Percentiles rank a stretch among this genome's conserved stretches.
Conservation (phyloP, 2,329 filamentous ascomycete genomes). For the Apiospora malaysiana region DNA sequence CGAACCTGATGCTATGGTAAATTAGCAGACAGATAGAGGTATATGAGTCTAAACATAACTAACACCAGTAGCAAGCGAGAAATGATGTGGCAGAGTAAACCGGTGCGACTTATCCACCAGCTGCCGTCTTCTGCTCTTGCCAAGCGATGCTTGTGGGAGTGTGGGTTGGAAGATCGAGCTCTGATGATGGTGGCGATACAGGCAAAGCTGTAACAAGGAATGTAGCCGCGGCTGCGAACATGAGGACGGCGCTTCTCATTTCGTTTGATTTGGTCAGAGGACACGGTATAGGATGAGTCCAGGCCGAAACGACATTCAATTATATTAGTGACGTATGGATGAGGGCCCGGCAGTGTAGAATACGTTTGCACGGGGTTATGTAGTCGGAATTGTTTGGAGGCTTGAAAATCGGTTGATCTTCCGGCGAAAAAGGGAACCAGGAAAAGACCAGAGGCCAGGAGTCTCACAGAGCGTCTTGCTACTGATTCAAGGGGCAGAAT, state of each 20-base stretch:
- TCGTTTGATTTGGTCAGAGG: not conserved
- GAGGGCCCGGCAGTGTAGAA: not conserved
- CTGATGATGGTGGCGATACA: not conserved
- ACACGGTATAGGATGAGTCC: no score
- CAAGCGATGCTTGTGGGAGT: slow-evolving; percentile 11
- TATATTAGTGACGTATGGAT: not conserved
- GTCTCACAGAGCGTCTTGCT: no score
- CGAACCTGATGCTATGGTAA: not conserved
- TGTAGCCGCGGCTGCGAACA: not conserved
- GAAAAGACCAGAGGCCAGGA: no score
- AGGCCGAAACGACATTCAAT: not conserved
- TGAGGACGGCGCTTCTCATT: not conserved
- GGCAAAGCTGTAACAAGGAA: not conserved
- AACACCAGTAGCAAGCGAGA: not conserved
- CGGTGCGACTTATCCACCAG: not conserved
- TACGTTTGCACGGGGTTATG: not conserved
- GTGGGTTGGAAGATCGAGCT: not conserved
- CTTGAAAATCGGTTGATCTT: not conserved
- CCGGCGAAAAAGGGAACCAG: no score
- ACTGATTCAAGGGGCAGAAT: not conserved
- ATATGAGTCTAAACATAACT: not conserved
- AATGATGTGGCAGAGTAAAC: not conserved
- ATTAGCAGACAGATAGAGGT: not conserved
- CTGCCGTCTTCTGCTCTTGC: slow-evolving; percentile 5
- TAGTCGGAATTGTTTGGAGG: not conserved